Percentiles rank a stretch among this genome's conserved stretches.
phyloP scores from a whole-genome alignment of 441 rosid genomes.

The Metrosideros polymorpha region DNA sequence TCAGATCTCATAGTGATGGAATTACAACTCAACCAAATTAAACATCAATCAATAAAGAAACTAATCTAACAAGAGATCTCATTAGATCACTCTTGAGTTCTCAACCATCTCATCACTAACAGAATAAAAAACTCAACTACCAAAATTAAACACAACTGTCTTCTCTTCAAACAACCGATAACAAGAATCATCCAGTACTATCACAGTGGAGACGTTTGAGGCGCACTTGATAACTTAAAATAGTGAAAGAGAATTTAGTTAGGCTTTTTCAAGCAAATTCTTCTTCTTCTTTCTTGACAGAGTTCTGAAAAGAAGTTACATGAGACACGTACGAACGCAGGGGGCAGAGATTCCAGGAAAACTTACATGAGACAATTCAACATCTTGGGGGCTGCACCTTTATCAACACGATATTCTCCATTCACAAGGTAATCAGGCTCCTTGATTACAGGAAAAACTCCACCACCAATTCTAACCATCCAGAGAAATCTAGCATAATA shows the following conservation, averaged over 20 bases:
- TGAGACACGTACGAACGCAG: not conserved
- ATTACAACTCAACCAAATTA: not conserved
- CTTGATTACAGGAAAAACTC: slow-evolving; percentile 95
- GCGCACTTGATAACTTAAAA: not conserved
- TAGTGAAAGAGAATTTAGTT: not conserved
- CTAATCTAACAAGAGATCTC: not conserved
- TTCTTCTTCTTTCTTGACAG: not conserved
- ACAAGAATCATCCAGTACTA: not conserved
- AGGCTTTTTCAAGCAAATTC: not conserved
- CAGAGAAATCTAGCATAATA: slow-evolving; percentile 70
- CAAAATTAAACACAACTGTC: not conserved
- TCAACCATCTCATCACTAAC: not conserved
- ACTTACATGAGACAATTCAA: slow-evolving; percentile 97
- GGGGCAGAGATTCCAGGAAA: not conserved
- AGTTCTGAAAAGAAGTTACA: not conserved
- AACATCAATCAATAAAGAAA: not conserved
- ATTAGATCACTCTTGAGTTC: not conserved
- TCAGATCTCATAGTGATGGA: not conserved
- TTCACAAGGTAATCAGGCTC: slow-evolving; percentile 97
- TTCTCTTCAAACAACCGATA: not conserved
- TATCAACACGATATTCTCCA: slow-evolving; percentile 98
- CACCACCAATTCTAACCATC: slow-evolving; percentile 99
- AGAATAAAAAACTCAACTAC: not conserved
- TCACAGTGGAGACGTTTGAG: not conserved
- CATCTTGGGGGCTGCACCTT: slow-evolving; percentile 98